Base-by-base conservation (phyloP, 2,329 filamentous ascomycete genomes). In the Myriosclerotinia duriaeana region DNA sequence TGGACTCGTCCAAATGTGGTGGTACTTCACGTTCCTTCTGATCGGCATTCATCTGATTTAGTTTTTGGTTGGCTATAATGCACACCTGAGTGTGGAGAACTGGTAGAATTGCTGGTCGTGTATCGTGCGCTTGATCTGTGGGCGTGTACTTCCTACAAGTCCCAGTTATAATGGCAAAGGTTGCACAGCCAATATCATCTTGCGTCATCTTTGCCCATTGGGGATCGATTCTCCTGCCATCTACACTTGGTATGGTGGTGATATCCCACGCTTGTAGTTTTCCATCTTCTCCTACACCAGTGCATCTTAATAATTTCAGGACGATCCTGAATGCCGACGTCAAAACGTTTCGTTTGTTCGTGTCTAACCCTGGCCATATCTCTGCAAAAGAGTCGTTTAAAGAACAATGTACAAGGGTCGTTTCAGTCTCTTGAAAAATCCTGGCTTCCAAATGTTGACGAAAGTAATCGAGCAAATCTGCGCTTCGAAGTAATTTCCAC, bases 171-270 rank as follows among this genome's bases (percentile, higher is more conserved):
- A 62, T 20, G 7, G n/a, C 59, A 20, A 62, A 62, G 4, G 34
- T 53, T 20, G 44, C 59, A 30, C 46, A 62, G 6, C 48, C 48
- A 1, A 20, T 9, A 14, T 52, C 50, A 30, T 62, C 59, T 12
- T 53, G 34, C 5, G 53, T 7, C 17, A 62, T 20, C 5, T n/a
- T 22, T 30, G 59, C 12, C 46, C 48, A 62, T 17, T 20, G n/a
- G 81, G 77, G 79, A n/a, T 9, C 17, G 38, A 53, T 40, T 34
- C 26, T 62, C n/a, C 59, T 50, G 2, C 46, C 59, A 62, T 62
- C 46, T 20, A n/a, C 26, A 17, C 59, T 15, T 20, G 22, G 3
- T 1, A 6, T 5, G 12, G n/a, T 12, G 9, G 59, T 53, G 9
- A 34, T n/a, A 9, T 62, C 59, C 59, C 59, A 62, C 3, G 26